phyloP scores from a whole-genome alignment of 495 filamentous ascomycete species.

The Aspergillus heteromorphus region DNA sequence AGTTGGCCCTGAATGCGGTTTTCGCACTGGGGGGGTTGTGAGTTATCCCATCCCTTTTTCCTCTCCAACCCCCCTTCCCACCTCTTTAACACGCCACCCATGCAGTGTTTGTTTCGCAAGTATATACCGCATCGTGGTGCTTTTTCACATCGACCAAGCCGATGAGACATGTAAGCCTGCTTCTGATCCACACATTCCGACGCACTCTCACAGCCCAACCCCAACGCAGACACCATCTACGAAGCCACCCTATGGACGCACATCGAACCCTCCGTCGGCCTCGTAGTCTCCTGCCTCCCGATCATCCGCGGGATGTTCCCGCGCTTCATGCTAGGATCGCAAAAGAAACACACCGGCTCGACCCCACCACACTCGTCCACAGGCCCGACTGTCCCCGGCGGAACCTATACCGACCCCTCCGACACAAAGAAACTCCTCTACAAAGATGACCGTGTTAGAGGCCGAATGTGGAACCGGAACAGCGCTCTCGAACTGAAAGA shows the following conservation, averaged over 20 bases:
- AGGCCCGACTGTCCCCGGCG: too few species aligned
- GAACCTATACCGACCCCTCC: too few species aligned
- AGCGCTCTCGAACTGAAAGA: too few species aligned
- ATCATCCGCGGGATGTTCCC: neutral
- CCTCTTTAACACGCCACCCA: neutral
- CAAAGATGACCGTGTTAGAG: too few species aligned
- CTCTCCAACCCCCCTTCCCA: too few species aligned
- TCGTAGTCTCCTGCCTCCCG: neutral
- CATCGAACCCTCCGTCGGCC: neutral
- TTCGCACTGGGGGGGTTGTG: neutral
- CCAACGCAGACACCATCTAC: neutral
- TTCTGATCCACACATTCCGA: neutral
- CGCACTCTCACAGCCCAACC: neutral
- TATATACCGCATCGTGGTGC: neutral
- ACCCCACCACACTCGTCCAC: neutral
- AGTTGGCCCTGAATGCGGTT: neutral
- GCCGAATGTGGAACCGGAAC: too few species aligned
- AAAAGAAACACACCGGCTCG: neutral
- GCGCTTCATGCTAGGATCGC: neutral
- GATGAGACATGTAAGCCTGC: neutral
- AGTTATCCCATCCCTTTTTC: too few species aligned
- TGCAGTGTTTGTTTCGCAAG: neutral
- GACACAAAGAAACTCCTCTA: too few species aligned
- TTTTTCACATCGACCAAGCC: neutral
- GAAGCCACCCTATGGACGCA: neutral